Base-by-base conservation (phyloP, 176 grass and related monocot species). In the Triticum turgidum region DNA sequence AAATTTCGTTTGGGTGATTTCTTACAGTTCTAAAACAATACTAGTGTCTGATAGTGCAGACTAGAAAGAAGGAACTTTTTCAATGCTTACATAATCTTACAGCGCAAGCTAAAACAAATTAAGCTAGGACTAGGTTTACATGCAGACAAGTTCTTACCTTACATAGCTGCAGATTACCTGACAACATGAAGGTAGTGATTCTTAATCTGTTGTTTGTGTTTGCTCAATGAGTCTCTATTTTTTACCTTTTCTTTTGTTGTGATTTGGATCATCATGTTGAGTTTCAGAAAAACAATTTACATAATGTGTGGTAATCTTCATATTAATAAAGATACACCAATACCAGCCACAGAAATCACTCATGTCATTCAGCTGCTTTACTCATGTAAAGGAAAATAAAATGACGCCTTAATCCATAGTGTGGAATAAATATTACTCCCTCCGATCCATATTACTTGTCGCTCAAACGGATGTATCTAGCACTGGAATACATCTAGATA, bases 131-230 rank as follows among this genome's bases (percentile, higher is more conserved):
- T 51, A 66, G 45, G 39, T 62, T 65, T 77, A 76, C 11, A 65
- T 77, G 30, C 11, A n/a, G 17, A 76, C 11, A 25, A 51, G 27
- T 76, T 21, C 18, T 45, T 84, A 44, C 44, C 82, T 63, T 65
- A 35, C 22, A 21, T 68, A 12, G 42, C 5, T 81, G 41, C 21
- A 49, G 5, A 44, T 7, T 29, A 32, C 10, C 79, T 3, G 13
- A 33, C 44, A 14, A 52, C 30, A n/a, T 0, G 1, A 68, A 22
- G 18, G 44, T 69, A 66, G 30, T 82, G 11, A 22, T 52, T 68
- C 64, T 35, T 81, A 51, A 81, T 49, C 18, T 82, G 33, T 45
- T 69, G 80, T 68, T 69, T 68, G 80, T 12, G 10, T 67, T 81
- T 45, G 41, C 14, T 32, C 39, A 29, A 49, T 1, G 6, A 67